These are phyloP conservation scores for Colletotrichum liriopes DNA, from an alignment of 2,329 filamentous ascomycete species.

Conservation along the genomic window DNA sequence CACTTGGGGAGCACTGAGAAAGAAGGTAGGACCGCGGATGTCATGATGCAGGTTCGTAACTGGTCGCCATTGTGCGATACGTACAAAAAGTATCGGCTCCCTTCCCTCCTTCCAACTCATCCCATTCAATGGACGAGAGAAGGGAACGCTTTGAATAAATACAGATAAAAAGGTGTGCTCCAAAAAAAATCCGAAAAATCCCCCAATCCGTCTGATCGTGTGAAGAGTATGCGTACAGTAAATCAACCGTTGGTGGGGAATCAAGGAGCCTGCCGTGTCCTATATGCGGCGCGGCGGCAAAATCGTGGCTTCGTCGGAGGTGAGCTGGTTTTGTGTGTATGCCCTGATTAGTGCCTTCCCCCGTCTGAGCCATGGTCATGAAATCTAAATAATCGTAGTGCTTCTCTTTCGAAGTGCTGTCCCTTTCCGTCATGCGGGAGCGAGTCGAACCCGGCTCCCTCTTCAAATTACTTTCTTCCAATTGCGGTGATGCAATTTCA, in stretches of 20 bases:
- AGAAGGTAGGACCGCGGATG: background rate
- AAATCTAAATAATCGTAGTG: constrained; percentile 35
- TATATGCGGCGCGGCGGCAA: constrained; percentile 28
- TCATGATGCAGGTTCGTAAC: constrained; percentile 1
- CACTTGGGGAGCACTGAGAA: background rate
- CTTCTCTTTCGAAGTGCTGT: constrained; percentile 28
- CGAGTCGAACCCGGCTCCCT: background rate
- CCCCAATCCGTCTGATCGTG: constrained; percentile 29
- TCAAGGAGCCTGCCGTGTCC: constrained; percentile 32
- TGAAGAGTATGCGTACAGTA: constrained; percentile 38
- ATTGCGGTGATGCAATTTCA: background rate
- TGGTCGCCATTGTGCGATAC: constrained; percentile 30
- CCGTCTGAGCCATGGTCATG: constrained; percentile 35
- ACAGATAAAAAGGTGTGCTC: constrained; percentile 20
- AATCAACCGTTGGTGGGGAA: constrained; percentile 35
- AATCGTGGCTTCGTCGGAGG: constrained; percentile 31
- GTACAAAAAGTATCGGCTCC: constrained; percentile 18
- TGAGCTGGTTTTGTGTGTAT: background rate
- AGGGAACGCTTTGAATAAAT: constrained; percentile 26
- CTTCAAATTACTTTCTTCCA: background rate
- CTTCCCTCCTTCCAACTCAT: background rate
- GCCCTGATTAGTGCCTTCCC: constrained; percentile 27
- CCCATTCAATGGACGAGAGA: background rate
- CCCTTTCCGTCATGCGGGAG: constrained; percentile 16
- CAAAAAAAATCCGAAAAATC: background rate